Evolutionary conservation across 75 land plant genomes (phyloP).

Genomic region (Cupressus sempervirens): DNA sequence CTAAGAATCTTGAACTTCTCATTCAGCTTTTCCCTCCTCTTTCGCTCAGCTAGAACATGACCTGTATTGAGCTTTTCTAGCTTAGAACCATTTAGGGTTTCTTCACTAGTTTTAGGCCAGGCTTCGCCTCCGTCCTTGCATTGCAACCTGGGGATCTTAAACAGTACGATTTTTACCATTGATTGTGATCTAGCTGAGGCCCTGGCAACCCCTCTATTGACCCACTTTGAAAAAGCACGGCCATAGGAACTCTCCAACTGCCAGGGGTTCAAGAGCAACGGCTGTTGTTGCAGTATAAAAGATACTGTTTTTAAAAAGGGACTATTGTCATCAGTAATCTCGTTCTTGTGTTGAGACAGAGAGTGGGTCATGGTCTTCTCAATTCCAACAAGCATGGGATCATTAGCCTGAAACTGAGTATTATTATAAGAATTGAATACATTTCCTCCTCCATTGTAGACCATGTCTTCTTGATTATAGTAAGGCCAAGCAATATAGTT

Average conservation of each 20-base stretch:
- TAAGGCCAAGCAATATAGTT: not conserved
- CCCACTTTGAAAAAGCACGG: slow-evolving; percentile 46
- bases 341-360: not conserved
- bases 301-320: not conserved
- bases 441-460: not conserved
- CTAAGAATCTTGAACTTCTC: slow-evolving; percentile 72
- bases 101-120: slow-evolving; percentile 22
- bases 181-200: slow-evolving; percentile 35
- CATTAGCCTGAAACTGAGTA: not conserved
- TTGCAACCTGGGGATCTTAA: slow-evolving; percentile 50
- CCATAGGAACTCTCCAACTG: not conserved
- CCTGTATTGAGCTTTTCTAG: slow-evolving; percentile 61
- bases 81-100: slow-evolving; percentile 15
- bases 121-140: slow-evolving; percentile 30
- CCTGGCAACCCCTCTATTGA: slow-evolving; percentile 9
- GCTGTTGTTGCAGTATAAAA: not conserved
- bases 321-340: not conserved
- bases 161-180: slow-evolving; percentile 52
- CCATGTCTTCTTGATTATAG: not conserved
- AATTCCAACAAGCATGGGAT: not conserved
- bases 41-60: slow-evolving; percentile 70
- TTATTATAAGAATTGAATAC: not conserved
- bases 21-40: slow-evolving; percentile 79
- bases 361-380: not conserved
- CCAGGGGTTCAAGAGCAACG: not conserved